Percentiles rank a stretch among this genome's conserved stretches.
phyloP scores from a whole-genome alignment of 805 yeast genomes.

The Schizosaccharomyces osmophilus region DNA sequence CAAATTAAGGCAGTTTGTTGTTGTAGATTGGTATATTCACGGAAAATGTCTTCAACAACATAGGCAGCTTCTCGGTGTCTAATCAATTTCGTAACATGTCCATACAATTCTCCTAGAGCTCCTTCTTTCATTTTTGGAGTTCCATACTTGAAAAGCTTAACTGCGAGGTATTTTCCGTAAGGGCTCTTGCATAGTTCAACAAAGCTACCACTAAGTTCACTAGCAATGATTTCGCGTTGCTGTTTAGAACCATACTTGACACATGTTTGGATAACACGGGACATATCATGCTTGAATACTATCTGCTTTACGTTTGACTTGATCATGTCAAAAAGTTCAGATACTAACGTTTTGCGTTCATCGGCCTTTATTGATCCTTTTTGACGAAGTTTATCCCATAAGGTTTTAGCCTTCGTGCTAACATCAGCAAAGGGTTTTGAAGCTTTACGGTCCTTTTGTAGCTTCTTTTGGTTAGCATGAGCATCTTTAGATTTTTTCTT shows the following conservation, averaged over 20 bases:
- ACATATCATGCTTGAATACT: slow-evolving; percentile 86
- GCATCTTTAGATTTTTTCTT: slow-evolving; percentile 19
- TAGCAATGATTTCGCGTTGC: slow-evolving; percentile 46
- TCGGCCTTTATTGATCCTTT: slow-evolving; percentile 44
- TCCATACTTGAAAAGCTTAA: slow-evolving; percentile 80
- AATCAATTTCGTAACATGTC: slow-evolving; percentile 73
- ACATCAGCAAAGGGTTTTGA: slow-evolving; percentile 69
- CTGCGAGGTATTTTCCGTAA: slow-evolving; percentile 76
- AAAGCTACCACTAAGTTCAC: slow-evolving; percentile 46
- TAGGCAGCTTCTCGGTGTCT: slow-evolving; percentile 96
- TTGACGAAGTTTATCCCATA: slow-evolving; percentile 83
- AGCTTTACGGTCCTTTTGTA: slow-evolving; percentile 60
- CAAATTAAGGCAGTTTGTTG: slow-evolving; percentile 79
- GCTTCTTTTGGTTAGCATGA: slow-evolving; percentile 61
- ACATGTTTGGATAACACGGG: slow-evolving; percentile 83
- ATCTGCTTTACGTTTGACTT: slow-evolving; percentile 57
- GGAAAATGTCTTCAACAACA: slow-evolving; percentile 79
- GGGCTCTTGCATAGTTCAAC: slow-evolving; percentile 72
- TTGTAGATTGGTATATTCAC: slow-evolving; percentile 57
- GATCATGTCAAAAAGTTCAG: slow-evolving; percentile 65
- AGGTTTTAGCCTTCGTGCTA: slow-evolving; percentile 56
- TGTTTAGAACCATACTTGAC: slow-evolving; percentile 65
- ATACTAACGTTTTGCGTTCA: slow-evolving; percentile 49
- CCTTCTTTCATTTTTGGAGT: slow-evolving; percentile 51
- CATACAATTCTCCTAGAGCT: slow-evolving; percentile 68